Evolutionary conservation across 306 rosid genomes (phyloP), one percentile per base, ranked within the genome.

Genomic region (Rosa rugosa): DNA sequence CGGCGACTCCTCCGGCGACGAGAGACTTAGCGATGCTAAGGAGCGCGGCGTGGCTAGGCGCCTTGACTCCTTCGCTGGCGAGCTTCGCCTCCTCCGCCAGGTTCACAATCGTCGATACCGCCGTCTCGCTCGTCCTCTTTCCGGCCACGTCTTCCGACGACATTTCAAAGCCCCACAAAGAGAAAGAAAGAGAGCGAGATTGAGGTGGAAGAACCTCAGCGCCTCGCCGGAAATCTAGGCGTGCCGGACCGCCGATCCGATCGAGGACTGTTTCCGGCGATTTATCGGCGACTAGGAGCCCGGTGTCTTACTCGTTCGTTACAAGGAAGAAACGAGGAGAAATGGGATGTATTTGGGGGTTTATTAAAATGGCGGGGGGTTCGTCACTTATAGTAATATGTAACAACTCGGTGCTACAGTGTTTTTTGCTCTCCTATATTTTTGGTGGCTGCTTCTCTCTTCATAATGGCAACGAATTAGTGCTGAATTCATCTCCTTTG

Each of bases 1-100:
- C 93, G 70, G 93, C 96, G 80, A 91, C 83, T 75, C 96, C 93
- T 54, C 93, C 96, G 59, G 93, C 90, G 41, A 84, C 80, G 53
- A 91, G 96, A 64, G 96, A 91, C 83, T 91, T 87, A 83, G 85
- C 83, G 81, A 87, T 83, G 74, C 82, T 78, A 75, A 89, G 86
- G 56, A 86, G 49, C 44, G 84, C 71, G n/a, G 83, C 74, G 25
- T 74, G 84, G 75, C 77, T 57, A 0, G 89, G 91, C 64, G 89
- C 88, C 78, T 87, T 86, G 8, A 71, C 81, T 67, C 79, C 89
- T 69, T 84, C 87, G 20, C 82, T 83, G 8, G 88, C 80, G 60
- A 71, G 77, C 66, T 84, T 86, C 10, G 80, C 85, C 69, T 88
- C 89, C 65, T 81, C 91, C 45, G 89, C 85, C 77, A 81, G 77